Evolutionary conservation across 1,139 yeast species (phyloP), one percentile per base, ranked within the genome.

Genomic region (Meyerozyma sp.): DNA sequence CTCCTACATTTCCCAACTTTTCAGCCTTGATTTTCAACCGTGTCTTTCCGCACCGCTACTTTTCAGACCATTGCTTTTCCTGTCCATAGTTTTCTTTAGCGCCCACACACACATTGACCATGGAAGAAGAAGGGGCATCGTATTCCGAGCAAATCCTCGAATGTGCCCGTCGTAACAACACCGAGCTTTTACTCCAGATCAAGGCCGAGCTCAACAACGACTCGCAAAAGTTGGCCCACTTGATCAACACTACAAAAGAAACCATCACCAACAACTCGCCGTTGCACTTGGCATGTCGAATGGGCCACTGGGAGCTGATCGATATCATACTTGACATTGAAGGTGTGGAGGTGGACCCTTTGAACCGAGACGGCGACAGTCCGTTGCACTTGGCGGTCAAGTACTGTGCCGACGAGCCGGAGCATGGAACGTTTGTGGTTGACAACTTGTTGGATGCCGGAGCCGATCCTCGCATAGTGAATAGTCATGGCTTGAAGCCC

Each of bases 401-500:
- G 52, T 90, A 86, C 58, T 73, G 91, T 21, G 70, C 70, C 39
- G 80, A 79, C 13, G 97, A 93, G 58, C 86, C 93, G 0, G 97
- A 87, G 48, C 93, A 85, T 62, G 97, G 96, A 1, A 69, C 77
- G 36, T 90, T 84, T 55, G 74, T 93, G 39, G 74, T 82, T 8
- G 95, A 89, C 56, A 86, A 85, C 60, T 73, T 93, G 49, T 71
- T 93, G 47, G 97, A 91, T 56, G 96, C 95, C 30, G 98, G 98
- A 2, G 83, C 95, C 1, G 95, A 91, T 63, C 90, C 95, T n/a
- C 53, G 74, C 44, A 62, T 70, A 34, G 54, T 56, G 25, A 75
- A 73, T 50, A 58, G 52, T 29, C 61, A 58, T 47, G 82, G 84
- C 26, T 77, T 84, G 56, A 84, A 77, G 55, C 96, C 98, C 10